Percentiles rank a stretch among this genome's conserved stretches.
Evolutionary conservation across 495 filamentous ascomycete species (phyloP).

Genomic region (Penicillium samsonianum): DNA sequence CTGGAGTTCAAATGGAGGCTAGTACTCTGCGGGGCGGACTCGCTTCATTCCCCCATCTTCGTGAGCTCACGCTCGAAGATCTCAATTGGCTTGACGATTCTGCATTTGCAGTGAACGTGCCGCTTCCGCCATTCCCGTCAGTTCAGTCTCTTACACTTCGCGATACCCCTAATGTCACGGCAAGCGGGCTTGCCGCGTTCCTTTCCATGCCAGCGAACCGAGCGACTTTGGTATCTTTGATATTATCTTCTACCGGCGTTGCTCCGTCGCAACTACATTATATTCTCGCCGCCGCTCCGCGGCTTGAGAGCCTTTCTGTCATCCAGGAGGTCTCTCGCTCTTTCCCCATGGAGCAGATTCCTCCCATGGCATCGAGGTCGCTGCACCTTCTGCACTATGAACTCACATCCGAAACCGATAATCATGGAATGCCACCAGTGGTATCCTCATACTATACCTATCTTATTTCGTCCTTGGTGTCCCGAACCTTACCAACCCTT

Average conservation of each 20-base stretch:
- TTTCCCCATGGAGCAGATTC: conserved; percentile 61
- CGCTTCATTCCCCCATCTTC: conserved; percentile 62
- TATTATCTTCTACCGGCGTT: conserved; percentile 66
- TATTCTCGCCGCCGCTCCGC: conserved; percentile 61
- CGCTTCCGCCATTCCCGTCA: conserved; percentile 66
- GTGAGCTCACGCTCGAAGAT: conserved; percentile 69
- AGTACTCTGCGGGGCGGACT: conserved; percentile 69
- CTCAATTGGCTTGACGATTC: conserved; percentile 72
- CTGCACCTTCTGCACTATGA: conserved; percentile 78
- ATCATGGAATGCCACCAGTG: conserved; percentile 57
- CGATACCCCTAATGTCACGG: conserved; percentile 67
- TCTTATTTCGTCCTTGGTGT: conserved; percentile 76
- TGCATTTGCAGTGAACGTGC: conserved; percentile 60
- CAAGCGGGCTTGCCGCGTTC: conserved; percentile 64
- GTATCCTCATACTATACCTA: conserved; percentile 79
- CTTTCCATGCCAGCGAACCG: conserved; percentile 54
- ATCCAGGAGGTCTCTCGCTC: conserved; percentile 64
- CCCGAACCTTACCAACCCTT: conserved; percentile 71
- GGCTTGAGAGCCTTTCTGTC: conserved; percentile 65
- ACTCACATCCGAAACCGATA: conserved; percentile 60
- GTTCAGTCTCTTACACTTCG: conserved; percentile 69
- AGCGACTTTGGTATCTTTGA: conserved; percentile 58
- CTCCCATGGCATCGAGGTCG: conserved; percentile 63
- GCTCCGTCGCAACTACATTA: conserved; percentile 61
- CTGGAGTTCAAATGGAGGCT: conserved; percentile 70